Percentiles rank a stretch among this genome's conserved stretches.
Evolutionary conservation across 2,329 filamentous ascomycete species (phyloP).

Genomic region (Cyanodermella asteris): DNA sequence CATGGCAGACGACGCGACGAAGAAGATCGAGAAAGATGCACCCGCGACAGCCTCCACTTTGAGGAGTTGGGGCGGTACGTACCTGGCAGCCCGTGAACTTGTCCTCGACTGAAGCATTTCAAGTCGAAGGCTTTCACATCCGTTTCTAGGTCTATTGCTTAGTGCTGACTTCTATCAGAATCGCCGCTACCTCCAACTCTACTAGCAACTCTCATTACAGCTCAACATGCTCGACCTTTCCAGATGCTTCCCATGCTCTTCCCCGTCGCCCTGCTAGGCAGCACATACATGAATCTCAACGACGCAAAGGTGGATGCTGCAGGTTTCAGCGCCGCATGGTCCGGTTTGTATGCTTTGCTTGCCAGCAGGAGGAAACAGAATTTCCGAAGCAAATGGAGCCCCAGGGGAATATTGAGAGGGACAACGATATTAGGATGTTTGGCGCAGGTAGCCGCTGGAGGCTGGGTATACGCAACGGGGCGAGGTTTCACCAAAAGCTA

Average conservation of each 20-base stretch:
- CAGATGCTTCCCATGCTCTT: slow-evolving; percentile 45
- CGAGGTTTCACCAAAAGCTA: too few species aligned
- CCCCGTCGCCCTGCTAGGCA: slow-evolving; percentile 42
- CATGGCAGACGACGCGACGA: too few species aligned
- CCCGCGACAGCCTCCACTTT: too few species aligned
- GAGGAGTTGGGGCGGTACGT: neutral
- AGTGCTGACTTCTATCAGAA: slow-evolving; percentile 24
- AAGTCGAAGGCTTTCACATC: too few species aligned
- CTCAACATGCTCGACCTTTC: slow-evolving; percentile 44
- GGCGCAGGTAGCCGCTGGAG: slow-evolving; percentile 23
- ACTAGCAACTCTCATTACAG: slow-evolving; percentile 42
- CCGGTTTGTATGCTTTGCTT: slow-evolving; percentile 40
- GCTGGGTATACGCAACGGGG: slow-evolving; percentile 23
- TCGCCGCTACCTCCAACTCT: slow-evolving; percentile 41
- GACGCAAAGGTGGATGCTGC: slow-evolving; percentile 41
- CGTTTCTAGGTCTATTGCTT: neutral
- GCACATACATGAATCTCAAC: slow-evolving; percentile 41
- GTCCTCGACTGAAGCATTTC: neutral
- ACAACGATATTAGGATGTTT: slow-evolving; percentile 23
- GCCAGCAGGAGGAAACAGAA: slow-evolving; percentile 32
- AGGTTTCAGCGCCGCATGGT: slow-evolving; percentile 42
- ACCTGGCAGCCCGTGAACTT: neutral
- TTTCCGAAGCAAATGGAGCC: slow-evolving; percentile 21
- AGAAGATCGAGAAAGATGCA: too few species aligned
- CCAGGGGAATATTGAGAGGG: slow-evolving; percentile 22